Percentiles rank a stretch among this genome's conserved stretches.
Conservation (phyloP, 805 yeast genomes). For the Teunomyces pallodes region DNA sequence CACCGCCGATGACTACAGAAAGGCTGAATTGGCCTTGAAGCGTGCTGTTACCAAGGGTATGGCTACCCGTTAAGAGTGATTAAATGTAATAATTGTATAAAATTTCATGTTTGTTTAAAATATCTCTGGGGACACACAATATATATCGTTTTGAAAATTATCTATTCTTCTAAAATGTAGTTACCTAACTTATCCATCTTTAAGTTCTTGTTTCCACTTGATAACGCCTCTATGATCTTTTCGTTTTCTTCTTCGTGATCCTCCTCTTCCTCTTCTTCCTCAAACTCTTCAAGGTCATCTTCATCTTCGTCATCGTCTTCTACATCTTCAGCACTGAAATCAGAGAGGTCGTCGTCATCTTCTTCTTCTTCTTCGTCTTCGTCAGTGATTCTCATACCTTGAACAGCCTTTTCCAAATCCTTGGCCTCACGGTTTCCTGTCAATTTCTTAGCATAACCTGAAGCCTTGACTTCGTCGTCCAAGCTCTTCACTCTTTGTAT, state of each 20-base stretch:
- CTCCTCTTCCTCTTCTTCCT: slow-evolving; percentile 38
- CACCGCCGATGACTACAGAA: slow-evolving; percentile 95
- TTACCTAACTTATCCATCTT: slow-evolving; percentile 84
- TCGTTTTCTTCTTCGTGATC: slow-evolving; percentile 40
- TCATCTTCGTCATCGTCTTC: slow-evolving; percentile 43
- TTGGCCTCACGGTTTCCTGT: slow-evolving; percentile 41
- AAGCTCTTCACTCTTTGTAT: slow-evolving; percentile 64
- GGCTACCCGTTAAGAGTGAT: slow-evolving; percentile 80
- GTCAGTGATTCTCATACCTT: slow-evolving; percentile 54
- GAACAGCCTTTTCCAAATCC: slow-evolving; percentile 76
- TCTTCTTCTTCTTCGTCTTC: slow-evolving; percentile 22
- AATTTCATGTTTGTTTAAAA: slow-evolving; percentile 7
- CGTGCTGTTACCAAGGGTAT: slow-evolving; percentile 99
- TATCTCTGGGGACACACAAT: slow-evolving; percentile 7
- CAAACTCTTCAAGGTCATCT: slow-evolving; percentile 23
- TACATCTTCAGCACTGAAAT: slow-evolving; percentile 18
- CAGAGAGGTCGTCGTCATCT: slow-evolving; percentile 11
- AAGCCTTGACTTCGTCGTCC: slow-evolving; percentile 88
- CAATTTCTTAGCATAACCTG: slow-evolving; percentile 63
- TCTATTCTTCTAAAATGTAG: slow-evolving; percentile 57
- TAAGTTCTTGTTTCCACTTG: slow-evolving; percentile 54
- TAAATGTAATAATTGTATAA: slow-evolving; percentile 7
- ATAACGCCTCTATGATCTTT: slow-evolving; percentile 68
- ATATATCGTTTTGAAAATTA: slow-evolving; percentile 6
- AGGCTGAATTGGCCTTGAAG: slow-evolving; percentile 98